Evolutionary conservation across 2,329 filamentous ascomycete genomes (phyloP).

Genomic region (Chaetomium globosum): DNA sequence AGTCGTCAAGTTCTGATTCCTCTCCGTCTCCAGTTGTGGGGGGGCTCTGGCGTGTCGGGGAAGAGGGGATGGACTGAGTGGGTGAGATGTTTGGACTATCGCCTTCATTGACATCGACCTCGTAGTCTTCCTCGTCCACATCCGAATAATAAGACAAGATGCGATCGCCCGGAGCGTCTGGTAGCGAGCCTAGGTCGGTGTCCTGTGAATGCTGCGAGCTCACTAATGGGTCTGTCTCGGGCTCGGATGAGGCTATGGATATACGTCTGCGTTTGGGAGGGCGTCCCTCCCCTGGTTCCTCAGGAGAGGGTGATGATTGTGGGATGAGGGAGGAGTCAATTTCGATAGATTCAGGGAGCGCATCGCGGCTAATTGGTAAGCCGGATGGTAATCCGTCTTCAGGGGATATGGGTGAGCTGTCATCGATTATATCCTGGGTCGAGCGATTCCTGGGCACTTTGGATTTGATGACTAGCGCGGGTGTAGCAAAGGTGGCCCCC

Average conservation of each 20-base stretch:
- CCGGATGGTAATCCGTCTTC: conserved; percentile 13
- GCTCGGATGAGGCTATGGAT: conserved; percentile 37
- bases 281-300: conserved; percentile 22
- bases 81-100: not conserved
- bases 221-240: conserved; percentile 5
- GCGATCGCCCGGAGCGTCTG: conserved; percentile 17
- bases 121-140: conserved; percentile 1
- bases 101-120: not conserved
- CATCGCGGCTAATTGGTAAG: not conserved
- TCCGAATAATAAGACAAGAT: conserved; percentile 21
- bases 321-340: conserved; percentile 35
- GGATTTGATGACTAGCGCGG: conserved; percentile 27
- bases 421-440: conserved; percentile 36
- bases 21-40: not conserved
- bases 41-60: not conserved
- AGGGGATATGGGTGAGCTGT: conserved; percentile 34
- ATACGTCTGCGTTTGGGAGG: conserved; percentile 46
- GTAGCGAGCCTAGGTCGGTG: conserved; percentile 2
- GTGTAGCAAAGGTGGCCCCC: conserved; percentile 22
- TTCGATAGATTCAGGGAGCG: conserved; percentile 36
- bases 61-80: conserved; percentile 4
- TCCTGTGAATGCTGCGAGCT: conserved; percentile 14
- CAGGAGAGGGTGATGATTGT: conserved; percentile 26
- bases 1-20: not conserved
- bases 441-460: conserved; percentile 26